These are phyloP conservation scores for Cercospora citrullina DNA, from an alignment of 2,329 filamentous ascomycete genomes.

Conservation along the genomic window DNA sequence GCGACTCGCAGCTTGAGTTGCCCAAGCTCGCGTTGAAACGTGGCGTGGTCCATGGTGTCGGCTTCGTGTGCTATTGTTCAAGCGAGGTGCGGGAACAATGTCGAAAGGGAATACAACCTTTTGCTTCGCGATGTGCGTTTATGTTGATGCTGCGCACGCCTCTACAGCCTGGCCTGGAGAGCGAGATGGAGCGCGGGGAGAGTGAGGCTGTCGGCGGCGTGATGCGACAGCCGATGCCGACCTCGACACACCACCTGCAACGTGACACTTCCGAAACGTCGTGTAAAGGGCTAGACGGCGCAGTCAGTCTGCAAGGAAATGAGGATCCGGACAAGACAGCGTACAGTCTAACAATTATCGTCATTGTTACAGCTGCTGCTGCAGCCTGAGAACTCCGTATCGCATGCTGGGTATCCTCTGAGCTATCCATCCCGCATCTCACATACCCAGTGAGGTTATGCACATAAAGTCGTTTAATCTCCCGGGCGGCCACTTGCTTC, in stretches of 20 bases:
- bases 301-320: neutral
- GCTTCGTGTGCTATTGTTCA: neutral
- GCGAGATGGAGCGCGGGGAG: neutral
- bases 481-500: slow-evolving; percentile 40
- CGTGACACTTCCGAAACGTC: neutral
- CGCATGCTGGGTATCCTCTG: slow-evolving; percentile 25
- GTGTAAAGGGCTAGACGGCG: neutral
- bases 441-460: slow-evolving; percentile 22
- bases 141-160: neutral
- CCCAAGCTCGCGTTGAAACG: slow-evolving; percentile 31
- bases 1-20: slow-evolving; percentile 29
- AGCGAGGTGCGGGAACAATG: neutral
- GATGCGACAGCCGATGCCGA: neutral
- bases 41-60: slow-evolving; percentile 30
- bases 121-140: neutral
- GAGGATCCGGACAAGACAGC: neutral
- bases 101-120: neutral
- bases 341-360: slow-evolving; percentile 2
- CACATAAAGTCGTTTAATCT: slow-evolving; percentile 19
- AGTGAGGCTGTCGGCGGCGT: slow-evolving; percentile 9
- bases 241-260: neutral
- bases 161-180: neutral
- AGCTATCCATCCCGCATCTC: slow-evolving; percentile 24
- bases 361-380: slow-evolving; percentile 5
- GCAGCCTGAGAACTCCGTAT: slow-evolving; percentile 17